Conservation (phyloP, 768 basidiomycete genomes). For the Termitomyces bulborhizus region DNA sequence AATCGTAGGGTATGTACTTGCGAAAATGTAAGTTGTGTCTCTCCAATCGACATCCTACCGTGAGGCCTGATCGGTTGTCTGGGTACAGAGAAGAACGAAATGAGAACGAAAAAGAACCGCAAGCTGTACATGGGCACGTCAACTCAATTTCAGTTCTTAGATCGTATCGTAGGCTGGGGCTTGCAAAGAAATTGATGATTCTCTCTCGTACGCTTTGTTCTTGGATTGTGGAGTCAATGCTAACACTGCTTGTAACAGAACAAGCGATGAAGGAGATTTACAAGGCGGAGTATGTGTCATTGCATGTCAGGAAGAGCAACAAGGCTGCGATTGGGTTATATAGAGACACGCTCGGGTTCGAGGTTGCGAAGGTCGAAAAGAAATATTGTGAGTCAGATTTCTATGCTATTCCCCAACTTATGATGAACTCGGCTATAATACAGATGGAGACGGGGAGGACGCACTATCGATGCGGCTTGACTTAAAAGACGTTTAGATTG, state of each 20-base stretch:
- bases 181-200: constrained; percentile 93
- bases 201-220: constrained; percentile 67
- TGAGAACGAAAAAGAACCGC: constrained; percentile 26
- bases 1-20: constrained; percentile 93
- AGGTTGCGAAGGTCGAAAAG: constrained; percentile 79
- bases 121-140: constrained; percentile 74
- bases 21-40: constrained; percentile 68
- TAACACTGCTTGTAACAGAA: constrained; percentile 41
- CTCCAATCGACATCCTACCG: not conserved
- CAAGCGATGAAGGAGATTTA: constrained; percentile 90
- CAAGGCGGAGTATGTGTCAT: constrained; percentile 73
- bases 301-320: constrained; percentile 95
- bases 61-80: not conserved
- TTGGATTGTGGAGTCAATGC: not conserved
- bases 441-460: constrained; percentile 4
- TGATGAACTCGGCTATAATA: not conserved
- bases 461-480: constrained; percentile 1
- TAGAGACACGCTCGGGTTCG: constrained; percentile 85
- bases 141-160: constrained; percentile 95
- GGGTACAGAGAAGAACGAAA: constrained; percentile 48
- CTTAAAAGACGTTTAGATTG: not conserved
- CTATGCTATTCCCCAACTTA: not conserved
- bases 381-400: constrained; percentile 70
- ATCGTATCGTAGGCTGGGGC: constrained; percentile 82
- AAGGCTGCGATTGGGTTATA: constrained; percentile 87